Base-by-base conservation (phyloP, 164 flowering plant species). In the Hamamelis virginiana region DNA sequence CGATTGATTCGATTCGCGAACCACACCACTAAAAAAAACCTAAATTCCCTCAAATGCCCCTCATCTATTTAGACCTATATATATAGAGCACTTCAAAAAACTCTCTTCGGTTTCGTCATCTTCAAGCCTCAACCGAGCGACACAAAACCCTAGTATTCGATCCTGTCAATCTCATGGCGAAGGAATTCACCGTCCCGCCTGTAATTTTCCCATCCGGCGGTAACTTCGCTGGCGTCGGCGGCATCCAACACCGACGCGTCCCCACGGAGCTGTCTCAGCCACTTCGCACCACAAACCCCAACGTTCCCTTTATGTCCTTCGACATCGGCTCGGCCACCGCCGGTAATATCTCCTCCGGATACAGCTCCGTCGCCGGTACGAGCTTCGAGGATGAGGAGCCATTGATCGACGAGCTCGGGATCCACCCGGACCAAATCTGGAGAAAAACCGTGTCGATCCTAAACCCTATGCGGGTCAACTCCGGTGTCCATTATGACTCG, bases 321-420 rank as follows among this genome's bases (percentile, higher is more conserved):
- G 97, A 91, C 67, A 66, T 86, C 64, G 84, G 85, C 45, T 75
- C 89, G 12, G 80, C 80, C 38, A 26, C 90, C 45, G 67, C 91
- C 28, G 76, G 85, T 9, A 15, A 77, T 47, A n/a, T 80, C 58
- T 65, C 77, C n/a, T 44, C 84, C 72, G 64, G 80, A 15, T 66
- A 81, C 65, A 62, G 74, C 2, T 28, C 67, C 25, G 71, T 76
- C 15, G 79, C 75, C 2, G 43, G 52, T 25, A 56, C 59, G 0
- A 61, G 11, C 26, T 88, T 91, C 79, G 94, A 87, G 18, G 94
- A 87, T 67, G 97, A 91, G 74, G 94, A 80, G 38, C 91, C 97
- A 8, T 81, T 90, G n/a, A 86, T 94, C 5, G 98, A 94, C 77
- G 98, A 94, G 60, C 89, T 94, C 45, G 98, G 96, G 14, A 91